phyloP scores from a whole-genome alignment of 2,329 filamentous ascomycete species.

The Botrytis pseudocinerea region DNA sequence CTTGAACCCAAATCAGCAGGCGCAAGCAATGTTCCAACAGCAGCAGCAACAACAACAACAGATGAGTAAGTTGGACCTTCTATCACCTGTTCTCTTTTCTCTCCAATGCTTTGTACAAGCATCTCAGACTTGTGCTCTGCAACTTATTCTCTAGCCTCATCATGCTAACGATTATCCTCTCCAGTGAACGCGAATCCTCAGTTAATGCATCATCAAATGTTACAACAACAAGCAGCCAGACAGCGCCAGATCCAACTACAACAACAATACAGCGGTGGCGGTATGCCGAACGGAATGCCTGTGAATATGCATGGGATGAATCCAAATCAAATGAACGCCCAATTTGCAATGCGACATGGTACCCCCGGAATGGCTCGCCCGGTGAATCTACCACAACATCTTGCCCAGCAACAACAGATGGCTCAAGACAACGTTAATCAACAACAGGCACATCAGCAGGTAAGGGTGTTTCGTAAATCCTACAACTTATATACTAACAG shows the following conservation, averaged over 20 bases:
- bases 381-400: slow-evolving; percentile 49
- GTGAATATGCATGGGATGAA: slow-evolving; percentile 20
- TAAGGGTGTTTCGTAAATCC: slow-evolving; percentile 30
- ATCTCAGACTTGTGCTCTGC: too few relatives aligned
- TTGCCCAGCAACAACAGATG: slow-evolving; percentile 46
- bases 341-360: slow-evolving; percentile 53
- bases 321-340: slow-evolving; percentile 49
- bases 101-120: not conserved
- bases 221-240: slow-evolving; percentile 30
- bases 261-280: slow-evolving; percentile 54
- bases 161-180: not conserved
- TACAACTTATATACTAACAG: not conserved
- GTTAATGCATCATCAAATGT: slow-evolving; percentile 47
- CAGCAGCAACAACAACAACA: slow-evolving; percentile 34
- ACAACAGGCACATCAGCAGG: slow-evolving; percentile 43
- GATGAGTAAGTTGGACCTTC: slow-evolving; percentile 36
- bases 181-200: slow-evolving; percentile 37
- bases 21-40: slow-evolving; percentile 29
- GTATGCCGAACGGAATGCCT: slow-evolving; percentile 55
- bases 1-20: slow-evolving; percentile 57
- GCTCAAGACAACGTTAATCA: slow-evolving; percentile 43
- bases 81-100: slow-evolving; percentile 26
- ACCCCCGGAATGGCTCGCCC: slow-evolving; percentile 44
- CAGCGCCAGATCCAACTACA: slow-evolving; percentile 51
- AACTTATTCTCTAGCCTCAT: not conserved